Evolutionary conservation across 2,329 filamentous ascomycete species (phyloP).

Genomic region (Hortaea werneckii): DNA sequence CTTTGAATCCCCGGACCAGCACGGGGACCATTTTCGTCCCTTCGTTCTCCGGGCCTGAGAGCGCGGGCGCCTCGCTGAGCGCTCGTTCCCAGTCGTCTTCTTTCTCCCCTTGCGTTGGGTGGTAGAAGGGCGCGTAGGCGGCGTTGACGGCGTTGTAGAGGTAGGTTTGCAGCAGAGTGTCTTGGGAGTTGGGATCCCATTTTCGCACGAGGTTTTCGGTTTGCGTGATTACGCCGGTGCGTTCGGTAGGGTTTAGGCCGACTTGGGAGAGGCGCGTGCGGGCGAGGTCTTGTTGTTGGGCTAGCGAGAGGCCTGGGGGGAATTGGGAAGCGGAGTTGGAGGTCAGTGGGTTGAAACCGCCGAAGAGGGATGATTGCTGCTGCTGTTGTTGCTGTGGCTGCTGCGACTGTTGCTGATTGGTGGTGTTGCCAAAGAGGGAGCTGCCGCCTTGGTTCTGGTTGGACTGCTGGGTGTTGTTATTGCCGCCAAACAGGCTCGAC

Average conservation of each 20-base stretch:
- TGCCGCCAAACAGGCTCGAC: constrained; percentile 3
- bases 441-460: background rate
- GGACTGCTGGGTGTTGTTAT: constrained; percentile 5
- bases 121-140: constrained; percentile 64
- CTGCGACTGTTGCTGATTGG: constrained; percentile 1
- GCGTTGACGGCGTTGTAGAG: constrained; percentile 80
- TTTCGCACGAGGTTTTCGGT: constrained; percentile 69
- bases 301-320: constrained; percentile 1
- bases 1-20: constrained; percentile 61
- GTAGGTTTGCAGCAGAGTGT: constrained; percentile 66
- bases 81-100: constrained; percentile 76
- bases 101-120: constrained; percentile 59
- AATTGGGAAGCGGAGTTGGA: constrained; percentile 1
- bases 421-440: constrained; percentile 6
- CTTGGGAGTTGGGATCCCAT: constrained; percentile 59
- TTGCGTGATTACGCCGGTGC: constrained; percentile 20
- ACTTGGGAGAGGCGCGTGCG: constrained; percentile 7
- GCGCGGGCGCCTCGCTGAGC: constrained; percentile 63
- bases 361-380: constrained; percentile 13
- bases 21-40: constrained; percentile 57
- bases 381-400: constrained; percentile 2
- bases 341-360: constrained; percentile 16
- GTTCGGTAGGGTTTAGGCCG: constrained; percentile 4
- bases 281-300: constrained; percentile 17
- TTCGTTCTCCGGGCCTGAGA: constrained; percentile 8